Base-by-base conservation (phyloP, 23 red algal genomes). In the Gracilaria gracilis region DNA sequence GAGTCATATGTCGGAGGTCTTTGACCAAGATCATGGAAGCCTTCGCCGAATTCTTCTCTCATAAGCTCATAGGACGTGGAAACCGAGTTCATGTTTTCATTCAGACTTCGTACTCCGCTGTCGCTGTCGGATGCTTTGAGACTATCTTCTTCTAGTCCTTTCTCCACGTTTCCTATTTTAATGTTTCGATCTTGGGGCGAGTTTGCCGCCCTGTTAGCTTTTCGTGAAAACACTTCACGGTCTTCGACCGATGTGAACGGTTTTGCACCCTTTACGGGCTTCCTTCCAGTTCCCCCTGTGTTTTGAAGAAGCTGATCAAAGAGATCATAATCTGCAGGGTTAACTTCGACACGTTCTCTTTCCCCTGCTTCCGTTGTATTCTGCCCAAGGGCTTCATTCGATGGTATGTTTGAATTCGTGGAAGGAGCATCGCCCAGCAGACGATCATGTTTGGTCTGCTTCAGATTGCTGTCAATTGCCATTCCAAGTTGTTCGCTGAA, bases 261-360 rank as follows among this genome's bases (percentile, higher is more conserved):
- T 50, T 55, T 90, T 28, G 74, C 71, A 32, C 87, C 87, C 58
- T 90, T 90, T 24, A 81, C 28, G 12, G 62, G 38, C 36, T 90
- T 90, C 46, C 74, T 61, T 37, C 74, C 73, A 38, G 74, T 67
- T 57, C 87, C 87, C 33, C 87, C 74, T 17, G 87, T 76, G 20
- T 42, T 49, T 28, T 40, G 29, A 32, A 90, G 54, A 49, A 90
- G 73, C 23, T 64, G 38, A 34, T 90, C 87, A n/a, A 90, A 90
- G 17, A 81, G 17, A 6, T 64, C 37, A 67, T 90, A 90, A 20
- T 90, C 87, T 47, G 46, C 53, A 47, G 87, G 87, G 34, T 80
- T 53, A 72, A 81, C 61, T 14, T 50, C 3, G 28, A 51, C 40
- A 27, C 25, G 38, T 0, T 50, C 8, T 77, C 25, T 28, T 50